Evolutionary conservation across 257 asterid species (phyloP).

Genomic region (Paraleonurus japonicus): DNA sequence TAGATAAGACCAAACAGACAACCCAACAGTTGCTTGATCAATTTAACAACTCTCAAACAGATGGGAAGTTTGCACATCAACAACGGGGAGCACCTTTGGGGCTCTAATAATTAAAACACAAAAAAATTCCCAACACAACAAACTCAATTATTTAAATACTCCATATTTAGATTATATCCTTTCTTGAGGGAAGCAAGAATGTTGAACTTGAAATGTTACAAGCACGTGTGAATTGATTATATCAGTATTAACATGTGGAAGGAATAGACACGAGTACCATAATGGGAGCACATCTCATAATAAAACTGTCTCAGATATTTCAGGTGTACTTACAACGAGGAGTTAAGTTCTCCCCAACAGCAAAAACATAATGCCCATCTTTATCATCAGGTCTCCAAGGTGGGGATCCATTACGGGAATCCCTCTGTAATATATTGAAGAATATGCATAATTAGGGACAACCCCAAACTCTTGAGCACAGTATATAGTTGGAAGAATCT

Average conservation of each 20-base stretch:
- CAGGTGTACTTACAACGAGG: conserved; percentile 76
- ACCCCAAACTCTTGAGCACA: conserved; percentile 64
- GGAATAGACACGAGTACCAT: conserved; percentile 6
- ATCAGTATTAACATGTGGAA: background rate
- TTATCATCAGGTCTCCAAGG: conserved; percentile 87
- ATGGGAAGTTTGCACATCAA: background rate
- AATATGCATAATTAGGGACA: conserved; percentile 61
- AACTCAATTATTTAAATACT: background rate
- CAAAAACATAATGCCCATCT: conserved; percentile 79
- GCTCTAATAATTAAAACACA: conserved; percentile 9
- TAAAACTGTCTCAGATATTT: conserved; percentile 7
- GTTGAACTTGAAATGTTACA: background rate
- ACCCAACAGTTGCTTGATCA: background rate
- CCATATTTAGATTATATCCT: background rate
- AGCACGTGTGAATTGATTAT: background rate
- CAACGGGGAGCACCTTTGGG: background rate
- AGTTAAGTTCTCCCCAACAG: conserved; percentile 78
- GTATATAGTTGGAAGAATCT: conserved; percentile 67
- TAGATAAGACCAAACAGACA: background rate
- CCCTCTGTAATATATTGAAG: conserved; percentile 77
- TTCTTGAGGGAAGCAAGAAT: conserved; percentile 1
- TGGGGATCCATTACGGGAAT: conserved; percentile 68
- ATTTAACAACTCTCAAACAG: no score
- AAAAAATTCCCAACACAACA: background rate
- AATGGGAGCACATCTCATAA: conserved; percentile 11